Evolutionary conservation across 2,329 filamentous ascomycete genomes (phyloP).

Genomic region (Purpureocillium lavendulum): DNA sequence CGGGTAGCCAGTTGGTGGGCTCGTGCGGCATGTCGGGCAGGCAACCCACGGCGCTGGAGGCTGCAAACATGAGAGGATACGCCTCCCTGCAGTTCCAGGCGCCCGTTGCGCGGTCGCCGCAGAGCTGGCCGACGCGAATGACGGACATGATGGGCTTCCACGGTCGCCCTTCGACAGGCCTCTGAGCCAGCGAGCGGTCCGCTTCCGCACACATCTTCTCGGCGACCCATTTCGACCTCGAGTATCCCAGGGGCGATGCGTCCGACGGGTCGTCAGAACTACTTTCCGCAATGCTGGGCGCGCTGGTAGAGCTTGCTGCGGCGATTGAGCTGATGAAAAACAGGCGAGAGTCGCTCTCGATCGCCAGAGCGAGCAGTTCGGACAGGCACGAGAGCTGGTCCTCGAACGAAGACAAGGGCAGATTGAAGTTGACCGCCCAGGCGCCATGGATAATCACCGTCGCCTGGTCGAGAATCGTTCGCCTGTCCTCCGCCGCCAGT

Average conservation of each 20-base stretch:
- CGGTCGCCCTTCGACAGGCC: no score
- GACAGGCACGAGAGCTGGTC: conserved; percentile 34
- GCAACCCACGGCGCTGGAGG: conserved; percentile 29
- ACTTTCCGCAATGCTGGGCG: conserved; percentile 22
- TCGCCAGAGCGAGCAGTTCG: conserved; percentile 31
- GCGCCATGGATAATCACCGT: conserved; percentile 36
- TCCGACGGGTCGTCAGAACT: conserved; percentile 9
- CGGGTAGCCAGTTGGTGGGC: conserved; percentile 39
- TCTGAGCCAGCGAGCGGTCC: no score
- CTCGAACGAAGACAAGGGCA: conserved; percentile 40
- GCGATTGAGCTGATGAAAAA: conserved; percentile 44
- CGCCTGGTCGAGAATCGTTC: background rate
- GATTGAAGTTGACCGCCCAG: conserved; percentile 50
- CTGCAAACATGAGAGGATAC: conserved; percentile 42
- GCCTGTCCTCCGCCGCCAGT: background rate
- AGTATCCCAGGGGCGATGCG: conserved; percentile 32
- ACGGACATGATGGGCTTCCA: conserved; percentile 18
- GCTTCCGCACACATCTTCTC: conserved; percentile 24
- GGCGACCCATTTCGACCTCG: conserved; percentile 30
- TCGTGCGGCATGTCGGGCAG: conserved; percentile 11
- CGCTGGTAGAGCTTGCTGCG: conserved; percentile 25
- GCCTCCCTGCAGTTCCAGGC: conserved; percentile 44
- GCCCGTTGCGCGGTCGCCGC: conserved; percentile 34
- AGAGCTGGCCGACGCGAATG: conserved; percentile 41
- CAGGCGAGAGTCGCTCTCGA: conserved; percentile 20